Percentiles rank a stretch among this genome's conserved stretches.
These are phyloP conservation scores for Globisporangium rhizosaccharum DNA, from an alignment of 352 stramenopile genomes.

Conservation along the genomic window DNA sequence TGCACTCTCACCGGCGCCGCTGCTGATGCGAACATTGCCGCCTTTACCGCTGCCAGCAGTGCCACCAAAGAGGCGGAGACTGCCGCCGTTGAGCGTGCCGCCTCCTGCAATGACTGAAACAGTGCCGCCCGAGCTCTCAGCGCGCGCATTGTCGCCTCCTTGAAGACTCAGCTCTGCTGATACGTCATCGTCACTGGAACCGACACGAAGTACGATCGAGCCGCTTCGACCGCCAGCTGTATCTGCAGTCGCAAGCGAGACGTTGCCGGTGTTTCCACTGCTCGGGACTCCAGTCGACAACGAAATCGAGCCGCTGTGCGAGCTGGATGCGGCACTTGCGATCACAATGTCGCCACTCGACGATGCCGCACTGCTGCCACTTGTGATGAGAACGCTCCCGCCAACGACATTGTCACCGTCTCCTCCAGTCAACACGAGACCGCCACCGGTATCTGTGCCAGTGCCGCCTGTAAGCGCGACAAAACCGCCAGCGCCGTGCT, in stretches of 20 bases:
- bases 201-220: constrained; percentile 15
- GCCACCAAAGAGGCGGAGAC: constrained; percentile 16
- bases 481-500: constrained; percentile 12
- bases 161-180: constrained; percentile 15
- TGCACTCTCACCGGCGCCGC: constrained; percentile 16
- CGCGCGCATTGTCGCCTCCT: constrained; percentile 12
- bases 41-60: constrained; percentile 15
- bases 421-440: constrained; percentile 15
- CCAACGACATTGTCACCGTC: constrained; percentile 11
- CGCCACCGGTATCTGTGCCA: constrained; percentile 12
- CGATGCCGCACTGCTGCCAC: constrained; percentile 16
- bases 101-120: constrained; percentile 14
- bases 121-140: constrained; percentile 14
- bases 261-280: constrained; percentile 13
- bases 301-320: constrained; percentile 17
- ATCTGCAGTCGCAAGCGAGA: constrained; percentile 13
- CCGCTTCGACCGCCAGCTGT: constrained; percentile 14
- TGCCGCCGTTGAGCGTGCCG: constrained; percentile 15
- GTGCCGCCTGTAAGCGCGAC: constrained; percentile 14
- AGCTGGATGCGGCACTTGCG: constrained; percentile 7
- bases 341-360: constrained; percentile 11
- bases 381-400: constrained; percentile 18
- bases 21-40: constrained; percentile 23
- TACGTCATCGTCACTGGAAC: constrained; percentile 9
- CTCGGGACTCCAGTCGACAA: constrained; percentile 13